These are phyloP conservation scores for Arthrobotrys pseudoclavata DNA, from an alignment of 2,329 filamentous ascomycete species.

Conservation along the genomic window DNA sequence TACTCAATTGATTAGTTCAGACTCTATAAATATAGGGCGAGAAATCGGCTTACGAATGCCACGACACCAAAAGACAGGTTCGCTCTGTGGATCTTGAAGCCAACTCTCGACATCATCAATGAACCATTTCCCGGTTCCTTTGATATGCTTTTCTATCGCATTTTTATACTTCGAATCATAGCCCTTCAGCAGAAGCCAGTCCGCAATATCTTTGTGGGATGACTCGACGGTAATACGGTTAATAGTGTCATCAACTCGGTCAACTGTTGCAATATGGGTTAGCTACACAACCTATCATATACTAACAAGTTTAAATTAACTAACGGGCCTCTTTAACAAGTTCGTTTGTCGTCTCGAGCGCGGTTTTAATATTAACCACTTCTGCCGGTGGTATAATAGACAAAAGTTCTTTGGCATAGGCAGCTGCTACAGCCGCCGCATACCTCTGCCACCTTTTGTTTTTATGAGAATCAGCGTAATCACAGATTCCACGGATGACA, in stretches of 20 bases:
- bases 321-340: conserved; percentile 4
- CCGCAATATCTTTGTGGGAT: not conserved
- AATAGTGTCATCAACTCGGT: not conserved
- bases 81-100: not conserved
- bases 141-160: conserved; percentile 2
- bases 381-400: conserved; percentile 7
- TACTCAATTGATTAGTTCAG: not conserved
- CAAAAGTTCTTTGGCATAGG: not conserved
- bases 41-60: not conserved
- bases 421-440: not conserved
- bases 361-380: not conserved
- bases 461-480: not conserved
- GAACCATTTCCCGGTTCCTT: not conserved
- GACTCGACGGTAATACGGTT: conserved; percentile 3
- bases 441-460: not conserved
- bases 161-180: conserved; percentile 5
- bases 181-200: not conserved
- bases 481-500: not conserved
- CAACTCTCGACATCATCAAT: not conserved
- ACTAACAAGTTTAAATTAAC: not conserved
- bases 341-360: not conserved
- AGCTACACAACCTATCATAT: not conserved
- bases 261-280: not conserved
- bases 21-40: not conserved
- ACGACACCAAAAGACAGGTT: conserved; percentile 2